Percentiles rank a stretch among this genome's conserved stretches.
phyloP scores from a whole-genome alignment of 352 stramenopile species.

The Globisporangium heterothallicum region DNA sequence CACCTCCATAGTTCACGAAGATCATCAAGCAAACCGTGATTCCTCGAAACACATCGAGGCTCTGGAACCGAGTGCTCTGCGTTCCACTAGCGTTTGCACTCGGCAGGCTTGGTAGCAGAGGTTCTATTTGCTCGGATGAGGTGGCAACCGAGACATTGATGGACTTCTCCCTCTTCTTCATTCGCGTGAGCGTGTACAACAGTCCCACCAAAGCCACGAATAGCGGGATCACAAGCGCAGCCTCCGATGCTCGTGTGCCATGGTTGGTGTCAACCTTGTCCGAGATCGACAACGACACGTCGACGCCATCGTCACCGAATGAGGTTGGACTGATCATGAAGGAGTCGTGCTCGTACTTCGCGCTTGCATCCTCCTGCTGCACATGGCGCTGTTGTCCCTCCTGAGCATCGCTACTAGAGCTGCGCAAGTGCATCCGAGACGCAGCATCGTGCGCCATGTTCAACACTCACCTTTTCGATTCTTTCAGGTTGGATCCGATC shows the following conservation, averaged over 20 bases:
- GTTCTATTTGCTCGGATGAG: background rate
- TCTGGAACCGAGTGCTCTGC: slow-evolving; percentile 20
- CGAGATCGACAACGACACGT: background rate
- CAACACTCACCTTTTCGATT: too few species aligned
- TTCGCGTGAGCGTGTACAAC: background rate
- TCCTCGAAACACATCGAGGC: slow-evolving; percentile 71
- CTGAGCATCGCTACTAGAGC: too few species aligned
- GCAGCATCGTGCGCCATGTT: too few species aligned
- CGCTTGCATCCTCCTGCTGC: too few species aligned
- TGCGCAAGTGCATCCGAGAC: too few species aligned
- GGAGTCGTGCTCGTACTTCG: too few species aligned
- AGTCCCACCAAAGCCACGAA: background rate
- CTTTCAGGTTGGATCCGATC: too few species aligned
- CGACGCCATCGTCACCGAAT: background rate
- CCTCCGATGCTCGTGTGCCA: background rate
- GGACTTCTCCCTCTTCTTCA: background rate
- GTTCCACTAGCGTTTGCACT: too few species aligned
- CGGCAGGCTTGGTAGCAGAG: slow-evolving; percentile 1
- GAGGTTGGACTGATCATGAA: too few species aligned
- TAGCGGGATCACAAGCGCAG: background rate
- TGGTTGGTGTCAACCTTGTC: background rate
- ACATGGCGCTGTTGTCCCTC: too few species aligned
- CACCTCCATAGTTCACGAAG: slow-evolving; percentile 85
- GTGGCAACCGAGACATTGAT: background rate
- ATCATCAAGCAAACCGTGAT: slow-evolving; percentile 77